phyloP scores from a whole-genome alignment of 73 alveolate genomes.

The Paramecium primaurelia region DNA sequence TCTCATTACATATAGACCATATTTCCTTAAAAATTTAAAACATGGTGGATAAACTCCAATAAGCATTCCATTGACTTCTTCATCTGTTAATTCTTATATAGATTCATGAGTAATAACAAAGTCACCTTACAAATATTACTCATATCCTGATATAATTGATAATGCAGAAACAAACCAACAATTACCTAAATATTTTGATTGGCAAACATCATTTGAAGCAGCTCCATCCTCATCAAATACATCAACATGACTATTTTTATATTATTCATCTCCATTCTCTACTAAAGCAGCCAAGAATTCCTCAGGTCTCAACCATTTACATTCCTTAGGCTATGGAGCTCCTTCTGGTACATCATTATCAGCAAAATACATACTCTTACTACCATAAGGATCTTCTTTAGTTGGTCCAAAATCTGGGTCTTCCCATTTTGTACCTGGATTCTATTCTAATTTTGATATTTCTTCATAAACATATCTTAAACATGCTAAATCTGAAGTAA shows the following conservation, averaged over 20 bases:
- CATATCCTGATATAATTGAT: slow-evolving; percentile 94
- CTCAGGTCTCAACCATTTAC: slow-evolving; percentile 91
- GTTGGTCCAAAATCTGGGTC: slow-evolving; percentile 98
- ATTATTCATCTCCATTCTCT: slow-evolving; percentile 26
- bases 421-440: slow-evolving; percentile 47
- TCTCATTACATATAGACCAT: slow-evolving; percentile 91
- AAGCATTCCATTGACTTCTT: slow-evolving; percentile 62
- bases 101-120: slow-evolving; percentile 33
- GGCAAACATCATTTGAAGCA: slow-evolving; percentile 89
- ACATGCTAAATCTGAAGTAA: slow-evolving; percentile 50
- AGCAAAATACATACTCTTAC: slow-evolving; percentile 74
- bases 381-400: slow-evolving; percentile 71
- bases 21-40: slow-evolving; percentile 86
- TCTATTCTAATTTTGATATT: not conserved
- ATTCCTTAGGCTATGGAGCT: slow-evolving; percentile 76
- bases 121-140: slow-evolving; percentile 89
- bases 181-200: slow-evolving; percentile 97
- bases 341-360: slow-evolving; percentile 80
- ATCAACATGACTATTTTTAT: slow-evolving; percentile 37
- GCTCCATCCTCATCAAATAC: slow-evolving; percentile 86
- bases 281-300: slow-evolving; percentile 64
- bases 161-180: slow-evolving; percentile 99
- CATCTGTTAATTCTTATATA: slow-evolving; percentile 58
- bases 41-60: slow-evolving; percentile 98
- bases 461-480: slow-evolving; percentile 46